Evolutionary conservation across 768 basidiomycete genomes (phyloP).

Genomic region (Xerocomellus amylosporus): DNA sequence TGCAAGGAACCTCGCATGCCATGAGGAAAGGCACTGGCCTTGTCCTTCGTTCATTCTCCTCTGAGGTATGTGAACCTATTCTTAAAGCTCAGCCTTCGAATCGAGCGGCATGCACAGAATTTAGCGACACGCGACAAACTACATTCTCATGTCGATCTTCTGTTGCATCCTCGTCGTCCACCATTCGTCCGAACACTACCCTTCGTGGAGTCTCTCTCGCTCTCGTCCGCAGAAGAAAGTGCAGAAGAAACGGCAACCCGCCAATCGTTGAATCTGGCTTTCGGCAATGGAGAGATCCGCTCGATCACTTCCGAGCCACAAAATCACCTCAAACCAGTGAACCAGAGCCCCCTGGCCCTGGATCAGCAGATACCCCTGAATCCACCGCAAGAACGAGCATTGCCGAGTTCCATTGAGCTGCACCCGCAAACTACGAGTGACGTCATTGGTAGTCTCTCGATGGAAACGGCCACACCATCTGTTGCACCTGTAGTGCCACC

Average conservation of each 20-base stretch:
- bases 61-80: constrained; percentile 29
- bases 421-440: constrained; percentile 1
- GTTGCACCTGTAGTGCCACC: background rate
- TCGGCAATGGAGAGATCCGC: constrained; percentile 4
- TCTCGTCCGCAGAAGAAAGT: constrained; percentile 62
- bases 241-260: constrained; percentile 56
- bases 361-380: background rate
- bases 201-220: constrained; percentile 54
- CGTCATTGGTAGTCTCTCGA: background rate
- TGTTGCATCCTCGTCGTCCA: constrained; percentile 79
- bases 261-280: constrained; percentile 38
- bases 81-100: background rate
- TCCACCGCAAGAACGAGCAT: background rate
- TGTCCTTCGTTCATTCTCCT: constrained; percentile 42
- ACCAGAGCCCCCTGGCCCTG: background rate
- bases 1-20: constrained; percentile 51
- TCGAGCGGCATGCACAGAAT: constrained; percentile 14
- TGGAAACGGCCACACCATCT: background rate
- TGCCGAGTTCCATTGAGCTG: background rate
- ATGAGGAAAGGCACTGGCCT: constrained; percentile 64
- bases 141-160: constrained; percentile 49
- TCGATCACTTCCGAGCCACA: background rate
- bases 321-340: background rate
- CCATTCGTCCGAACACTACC: constrained; percentile 70
- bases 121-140: constrained; percentile 13